phyloP scores from a whole-genome alignment of 345 rosid species.

The Alliaria petiolata region DNA sequence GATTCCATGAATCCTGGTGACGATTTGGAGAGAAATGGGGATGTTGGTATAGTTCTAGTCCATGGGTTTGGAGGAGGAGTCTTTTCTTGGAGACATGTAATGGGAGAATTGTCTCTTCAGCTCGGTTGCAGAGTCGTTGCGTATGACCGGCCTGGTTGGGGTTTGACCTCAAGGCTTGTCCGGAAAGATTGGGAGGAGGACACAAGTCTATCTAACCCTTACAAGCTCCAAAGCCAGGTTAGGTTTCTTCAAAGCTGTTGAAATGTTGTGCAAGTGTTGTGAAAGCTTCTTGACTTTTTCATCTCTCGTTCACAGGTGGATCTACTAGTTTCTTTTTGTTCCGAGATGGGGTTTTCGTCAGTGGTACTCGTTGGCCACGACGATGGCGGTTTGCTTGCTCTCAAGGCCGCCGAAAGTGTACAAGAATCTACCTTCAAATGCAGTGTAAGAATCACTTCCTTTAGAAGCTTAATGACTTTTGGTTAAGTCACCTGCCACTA shows the following conservation, averaged over 20 bases:
- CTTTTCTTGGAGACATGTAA: conserved; percentile 94
- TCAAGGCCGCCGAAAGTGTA: conserved; percentile 65
- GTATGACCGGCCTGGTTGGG: conserved; percentile 98
- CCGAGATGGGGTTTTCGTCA: conserved; percentile 87
- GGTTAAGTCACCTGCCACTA: conserved; percentile 14
- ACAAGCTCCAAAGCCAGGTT: conserved; percentile 77
- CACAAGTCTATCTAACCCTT: conserved; percentile 65
- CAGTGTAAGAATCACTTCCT: conserved; percentile 43
- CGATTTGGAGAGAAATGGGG: conserved; percentile 39
- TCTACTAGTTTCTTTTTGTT: conserved; percentile 76
- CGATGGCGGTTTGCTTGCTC: conserved; percentile 88
- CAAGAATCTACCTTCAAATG: conserved; percentile 44
- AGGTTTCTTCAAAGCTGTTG: neutral
- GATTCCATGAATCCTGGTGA: conserved; percentile 27
- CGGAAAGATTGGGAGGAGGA: conserved; percentile 70
- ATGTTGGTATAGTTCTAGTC: conserved; percentile 63
- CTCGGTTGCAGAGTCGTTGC: conserved; percentile 73
- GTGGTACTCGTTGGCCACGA: conserved; percentile 90
- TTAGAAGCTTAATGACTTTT: neutral
- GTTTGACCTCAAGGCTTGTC: conserved; percentile 70
- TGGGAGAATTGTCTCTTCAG: conserved; percentile 63
- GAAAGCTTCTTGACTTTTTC: neutral
- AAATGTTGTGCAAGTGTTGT: neutral
- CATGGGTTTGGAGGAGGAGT: conserved; percentile 99
- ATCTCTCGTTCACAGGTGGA: conserved; percentile 50